Percentiles rank a stretch among this genome's conserved stretches.
Evolutionary conservation across 495 filamentous ascomycete species (phyloP).

Genomic region (Hypoxylon fragiforme): DNA sequence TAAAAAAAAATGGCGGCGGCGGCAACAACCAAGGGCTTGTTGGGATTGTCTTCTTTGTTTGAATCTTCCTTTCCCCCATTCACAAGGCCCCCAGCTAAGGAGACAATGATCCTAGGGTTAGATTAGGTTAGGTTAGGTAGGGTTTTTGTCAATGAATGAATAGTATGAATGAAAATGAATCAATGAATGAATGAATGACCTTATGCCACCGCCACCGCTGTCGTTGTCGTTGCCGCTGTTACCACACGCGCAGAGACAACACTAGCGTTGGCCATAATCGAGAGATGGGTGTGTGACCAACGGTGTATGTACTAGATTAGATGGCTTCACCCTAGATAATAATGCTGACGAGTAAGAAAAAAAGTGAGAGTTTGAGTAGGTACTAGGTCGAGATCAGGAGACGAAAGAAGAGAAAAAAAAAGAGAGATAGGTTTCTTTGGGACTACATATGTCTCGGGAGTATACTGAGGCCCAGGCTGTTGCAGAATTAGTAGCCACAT

Average conservation of each 20-base stretch:
- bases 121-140: no score
- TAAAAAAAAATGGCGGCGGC: constrained; percentile 35
- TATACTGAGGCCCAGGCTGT: constrained; percentile 39
- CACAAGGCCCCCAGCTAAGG: constrained; percentile 20
- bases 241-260: constrained; percentile 18
- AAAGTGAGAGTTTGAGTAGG: constrained; percentile 3
- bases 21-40: constrained; percentile 36
- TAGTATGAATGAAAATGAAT: no score
- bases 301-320: no score
- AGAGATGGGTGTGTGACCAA: constrained; percentile 22
- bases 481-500: constrained; percentile 34
- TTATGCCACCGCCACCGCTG: constrained; percentile 26
- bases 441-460: constrained; percentile 50
- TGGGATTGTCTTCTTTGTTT: constrained; percentile 49
- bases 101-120: constrained; percentile 42
- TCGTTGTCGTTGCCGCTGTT: constrained; percentile 3
- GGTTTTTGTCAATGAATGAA: no score
- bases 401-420: constrained; percentile 2
- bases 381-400: no score
- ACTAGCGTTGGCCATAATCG: constrained; percentile 26
- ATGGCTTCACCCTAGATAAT: constrained; percentile 11
- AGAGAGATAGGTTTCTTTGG: constrained; percentile 23
- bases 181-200: no score
- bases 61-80: constrained; percentile 33
- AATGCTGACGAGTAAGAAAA: background rate